Conservation (phyloP, 768 basidiomycete species). For the Lactarius hengduanensis region DNA sequence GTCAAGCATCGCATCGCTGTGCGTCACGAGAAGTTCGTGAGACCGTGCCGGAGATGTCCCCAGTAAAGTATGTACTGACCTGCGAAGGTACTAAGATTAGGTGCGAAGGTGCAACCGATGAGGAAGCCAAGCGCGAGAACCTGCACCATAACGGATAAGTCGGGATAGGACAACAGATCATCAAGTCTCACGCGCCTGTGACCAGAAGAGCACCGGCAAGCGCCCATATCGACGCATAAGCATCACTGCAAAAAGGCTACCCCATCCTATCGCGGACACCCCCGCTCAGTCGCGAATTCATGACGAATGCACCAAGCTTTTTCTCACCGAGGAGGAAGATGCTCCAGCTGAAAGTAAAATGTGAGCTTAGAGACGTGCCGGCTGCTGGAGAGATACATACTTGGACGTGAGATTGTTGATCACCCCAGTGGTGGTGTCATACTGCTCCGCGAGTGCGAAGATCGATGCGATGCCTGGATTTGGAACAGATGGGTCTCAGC, state of each 20-base stretch:
- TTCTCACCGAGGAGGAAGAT: constrained; percentile 55
- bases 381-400: constrained; percentile 19
- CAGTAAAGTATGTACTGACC: constrained; percentile 42
- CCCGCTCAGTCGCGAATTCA: not conserved
- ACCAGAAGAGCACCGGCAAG: constrained; percentile 70
- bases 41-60: not conserved
- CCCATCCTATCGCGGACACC: constrained; percentile 45
- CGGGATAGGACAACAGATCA: not conserved
- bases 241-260: constrained; percentile 62
- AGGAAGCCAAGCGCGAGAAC: constrained; percentile 57
- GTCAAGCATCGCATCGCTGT: constrained; percentile 59
- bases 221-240: constrained; percentile 62
- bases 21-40: constrained; percentile 4
- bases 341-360: constrained; percentile 48
- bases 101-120: constrained; percentile 58
- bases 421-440: constrained; percentile 50
- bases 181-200: constrained; percentile 45
- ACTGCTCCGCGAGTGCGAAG: constrained; percentile 57
- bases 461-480: constrained; percentile 55
- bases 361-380: not conserved
- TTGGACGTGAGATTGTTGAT: constrained; percentile 65
- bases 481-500: not conserved
- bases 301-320: constrained; percentile 16
- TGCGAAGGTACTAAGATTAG: constrained; percentile 54
- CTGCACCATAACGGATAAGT: constrained; percentile 32